Base-by-base conservation (phyloP, 371 early-diverging fungal genomes). In the Mucor sp. region DNA sequence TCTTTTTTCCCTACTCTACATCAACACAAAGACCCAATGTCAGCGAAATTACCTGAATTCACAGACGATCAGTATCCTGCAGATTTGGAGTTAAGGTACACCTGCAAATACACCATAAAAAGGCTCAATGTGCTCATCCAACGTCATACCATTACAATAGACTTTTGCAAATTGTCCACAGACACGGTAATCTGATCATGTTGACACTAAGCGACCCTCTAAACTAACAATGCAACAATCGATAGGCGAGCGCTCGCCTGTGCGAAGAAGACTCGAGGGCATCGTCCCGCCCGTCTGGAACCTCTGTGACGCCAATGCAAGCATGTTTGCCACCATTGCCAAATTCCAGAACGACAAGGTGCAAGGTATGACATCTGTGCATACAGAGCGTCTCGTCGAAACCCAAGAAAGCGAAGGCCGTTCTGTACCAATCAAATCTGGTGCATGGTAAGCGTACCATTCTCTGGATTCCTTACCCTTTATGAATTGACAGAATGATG, bases 191-290 rank as follows among this genome's bases (percentile, higher is more conserved):
- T 27, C 5, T 53, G 12, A 53, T 27, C 47, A 47, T 9, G 47
- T 23, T 14, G 12, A 7, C n/a, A n/a, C n/a, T n/a, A n/a, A 27
- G 30, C 30, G 6, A 4, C 6, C 30, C 15, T 53, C 14, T 15
- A 12, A 14, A 5, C 1, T 27, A 25, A 53, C 27, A 25, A 14
- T 15, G 4, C 21, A 23, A 21, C 23, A 21, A 59, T 63, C n/a
- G 30, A 30, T 30, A 81, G 84, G 82, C 44, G 82, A 89, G 70
- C 80, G 89, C 37, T 81, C 87, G 41, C 87, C 89, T 12, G 77
- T 81, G n/a, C 68, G 79, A 48, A 80, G 77, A 67, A 63, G 75
- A 19, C 57, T 87, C 0, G 74, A 74, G 15, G 66, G 70, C 1
- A 47, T 83, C 3, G 65, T 84, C 32, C 87, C 87, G 30, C 62